Evolutionary conservation across 1,139 yeast species (phyloP), one percentile per base, ranked within the genome.

Genomic region (Suhomyces wounanorum): DNA sequence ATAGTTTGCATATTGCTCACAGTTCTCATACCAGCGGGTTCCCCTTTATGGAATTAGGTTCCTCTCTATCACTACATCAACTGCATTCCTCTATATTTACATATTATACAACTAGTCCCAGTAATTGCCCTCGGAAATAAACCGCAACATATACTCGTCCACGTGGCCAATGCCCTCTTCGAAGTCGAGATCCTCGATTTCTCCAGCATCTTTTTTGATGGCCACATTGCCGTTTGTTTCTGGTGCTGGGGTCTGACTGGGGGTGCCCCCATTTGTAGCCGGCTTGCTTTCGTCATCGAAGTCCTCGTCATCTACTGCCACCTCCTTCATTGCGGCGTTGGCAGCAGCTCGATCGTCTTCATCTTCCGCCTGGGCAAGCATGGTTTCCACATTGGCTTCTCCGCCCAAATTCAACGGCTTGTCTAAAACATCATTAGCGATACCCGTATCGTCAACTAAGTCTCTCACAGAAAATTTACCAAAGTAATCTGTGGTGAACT

Each of bases 301-400:
- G 65, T 95, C 99, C 45, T 87, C 94, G 48, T 84, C 85, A 64
- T 94, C 99, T 26, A 82, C 70, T 16, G 86, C 87, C n/a, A 82
- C 89, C 66, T 94, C 99, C 59, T 81, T 81, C 86, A 91, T 78
- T 0, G 99, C 99, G 36, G 83, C 83, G 57, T 79, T 87, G 0
- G 98, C 98, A 1, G 99, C 99, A 5, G 81, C 83, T 17, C 96
- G 87, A 72, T 95, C 99, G 51, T 94, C 97, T 49, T 85, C 97
- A 65, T 95, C 99, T 70, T 94, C 99, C 0, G 97, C 99, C 64
- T 88, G 92, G 1, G 96, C 96, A 56, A 94, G 75, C 3, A 84
- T 86, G 55, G 76, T 82, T 16, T 85, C 88, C 53, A 90, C 74
- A 52, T 83, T 78, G 41, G 77, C 82, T 38, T 77, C 72, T 9